A percentile compares a stretch with the other conserved stretches of the same genome.
phyloP scores from a whole-genome alignment of 768 basidiomycete species.

The Favolaschia claudopus region DNA sequence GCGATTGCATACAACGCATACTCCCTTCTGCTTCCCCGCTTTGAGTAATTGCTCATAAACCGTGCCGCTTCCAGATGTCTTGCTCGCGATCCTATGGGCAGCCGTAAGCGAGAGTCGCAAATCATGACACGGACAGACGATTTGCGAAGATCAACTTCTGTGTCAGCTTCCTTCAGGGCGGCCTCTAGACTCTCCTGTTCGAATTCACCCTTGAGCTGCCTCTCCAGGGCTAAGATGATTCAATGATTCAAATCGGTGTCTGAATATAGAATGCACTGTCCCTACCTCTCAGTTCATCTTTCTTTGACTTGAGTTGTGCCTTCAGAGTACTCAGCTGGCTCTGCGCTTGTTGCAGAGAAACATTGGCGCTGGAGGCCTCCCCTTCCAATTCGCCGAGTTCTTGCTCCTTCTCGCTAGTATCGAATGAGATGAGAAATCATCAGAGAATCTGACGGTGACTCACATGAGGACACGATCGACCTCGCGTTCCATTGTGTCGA shows the following conservation, averaged over 20 bases:
- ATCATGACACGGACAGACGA: slow-evolving; percentile 42
- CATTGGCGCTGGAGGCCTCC: slow-evolving; percentile 56
- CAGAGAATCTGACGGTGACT: slow-evolving; percentile 31
- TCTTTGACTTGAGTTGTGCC: slow-evolving; percentile 66
- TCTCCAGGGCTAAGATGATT: slow-evolving; percentile 55
- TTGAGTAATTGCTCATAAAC: slow-evolving; percentile 65
- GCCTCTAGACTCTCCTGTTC: slow-evolving; percentile 52
- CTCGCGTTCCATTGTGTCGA: slow-evolving; percentile 78
- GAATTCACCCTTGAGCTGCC: slow-evolving; percentile 47
- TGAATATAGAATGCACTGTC: neutral
- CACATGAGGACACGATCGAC: slow-evolving; percentile 67
- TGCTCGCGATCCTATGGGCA: slow-evolving; percentile 36
- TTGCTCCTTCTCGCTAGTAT: slow-evolving; percentile 69
- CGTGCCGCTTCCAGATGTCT: slow-evolving; percentile 38
- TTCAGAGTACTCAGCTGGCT: slow-evolving; percentile 66
- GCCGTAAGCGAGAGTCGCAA: neutral
- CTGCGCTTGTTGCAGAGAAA: slow-evolving; percentile 69
- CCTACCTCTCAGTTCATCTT: slow-evolving; percentile 68
- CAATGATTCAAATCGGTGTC: neutral
- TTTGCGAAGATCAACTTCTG: slow-evolving; percentile 52
- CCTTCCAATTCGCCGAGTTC: slow-evolving; percentile 59
- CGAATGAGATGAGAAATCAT: neutral
- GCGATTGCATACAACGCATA: slow-evolving; percentile 82
- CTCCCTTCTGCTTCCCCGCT: slow-evolving; percentile 66
- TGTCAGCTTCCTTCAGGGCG: slow-evolving; percentile 54